phyloP scores from a whole-genome alignment of 345 rosid genomes.

The Salix purpurea region DNA sequence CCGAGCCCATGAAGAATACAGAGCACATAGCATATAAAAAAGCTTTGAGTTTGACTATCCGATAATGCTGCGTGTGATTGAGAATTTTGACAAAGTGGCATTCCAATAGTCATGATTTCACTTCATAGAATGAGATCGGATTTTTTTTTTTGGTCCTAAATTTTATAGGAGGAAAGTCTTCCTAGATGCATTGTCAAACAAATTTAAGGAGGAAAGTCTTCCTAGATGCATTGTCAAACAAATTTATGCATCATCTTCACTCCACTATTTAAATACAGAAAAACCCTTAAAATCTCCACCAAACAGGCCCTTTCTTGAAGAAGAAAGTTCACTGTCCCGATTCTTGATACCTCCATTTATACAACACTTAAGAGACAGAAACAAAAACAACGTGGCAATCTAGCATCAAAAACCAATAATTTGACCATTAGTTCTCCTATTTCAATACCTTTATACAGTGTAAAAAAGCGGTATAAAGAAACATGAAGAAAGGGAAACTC shows the following conservation, averaged over 20 bases:
- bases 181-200: neutral
- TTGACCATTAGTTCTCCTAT: conserved; percentile 8
- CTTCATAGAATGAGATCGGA: neutral
- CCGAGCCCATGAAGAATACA: neutral
- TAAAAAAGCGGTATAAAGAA: conserved; percentile 2
- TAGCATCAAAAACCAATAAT: conserved; percentile 17
- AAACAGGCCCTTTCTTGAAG: neutral
- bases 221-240: neutral
- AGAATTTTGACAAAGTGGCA: neutral
- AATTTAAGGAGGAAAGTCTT: neutral
- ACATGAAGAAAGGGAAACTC: conserved; percentile 11
- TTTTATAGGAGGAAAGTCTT: neutral
- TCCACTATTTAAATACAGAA: neutral
- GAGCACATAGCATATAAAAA: neutral
- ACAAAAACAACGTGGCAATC: neutral
- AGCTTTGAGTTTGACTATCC: neutral
- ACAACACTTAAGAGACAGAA: neutral
- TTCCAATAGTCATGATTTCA: neutral
- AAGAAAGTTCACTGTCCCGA: conserved; percentile 2
- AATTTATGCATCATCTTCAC: neutral
- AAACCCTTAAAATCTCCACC: conserved; percentile 5
- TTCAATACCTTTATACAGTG: neutral
- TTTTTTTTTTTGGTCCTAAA: neutral
- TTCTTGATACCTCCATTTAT: conserved; percentile 15
- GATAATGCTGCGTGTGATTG: neutral